Conservation (phyloP, 2,329 filamentous ascomycete genomes). For the Xylaria hypoxylon region DNA sequence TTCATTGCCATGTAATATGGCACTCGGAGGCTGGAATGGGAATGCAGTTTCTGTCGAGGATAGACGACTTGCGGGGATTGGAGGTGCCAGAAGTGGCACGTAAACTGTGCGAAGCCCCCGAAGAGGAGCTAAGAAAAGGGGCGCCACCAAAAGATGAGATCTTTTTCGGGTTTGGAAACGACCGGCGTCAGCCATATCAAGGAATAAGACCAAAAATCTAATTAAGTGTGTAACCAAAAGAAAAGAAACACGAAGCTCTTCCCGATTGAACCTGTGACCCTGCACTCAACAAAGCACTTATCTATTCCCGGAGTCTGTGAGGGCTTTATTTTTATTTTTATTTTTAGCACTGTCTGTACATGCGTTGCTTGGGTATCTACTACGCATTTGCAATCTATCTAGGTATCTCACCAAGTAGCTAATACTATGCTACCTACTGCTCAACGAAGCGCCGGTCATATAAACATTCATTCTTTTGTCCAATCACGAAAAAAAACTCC, state of each 20-base stretch:
- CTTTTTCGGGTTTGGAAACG: slow-evolving; percentile 55
- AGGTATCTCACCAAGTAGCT: neutral
- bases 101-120: slow-evolving; percentile 57
- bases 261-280: neutral
- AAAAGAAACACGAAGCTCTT: neutral
- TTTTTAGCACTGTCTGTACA: neutral
- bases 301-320: neutral
- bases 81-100: slow-evolving; percentile 58
- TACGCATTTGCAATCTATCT: neutral
- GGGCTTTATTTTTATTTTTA: neutral
- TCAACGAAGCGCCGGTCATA: no score
- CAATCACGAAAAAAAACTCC: neutral
- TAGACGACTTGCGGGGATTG: slow-evolving; percentile 58
- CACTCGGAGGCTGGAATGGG: slow-evolving; percentile 55
- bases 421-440: no score
- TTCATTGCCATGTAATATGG: slow-evolving; percentile 57
- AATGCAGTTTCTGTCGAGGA: slow-evolving; percentile 58
- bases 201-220: neutral
- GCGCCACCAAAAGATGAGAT: slow-evolving; percentile 61
- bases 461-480: no score
- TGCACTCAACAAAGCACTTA: neutral
- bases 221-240: neutral
- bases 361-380: no score
- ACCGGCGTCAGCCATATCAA: slow-evolving; percentile 12
- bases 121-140: slow-evolving; percentile 61